Evolutionary conservation across 2,329 filamentous ascomycete genomes (phyloP), one percentile per base, ranked within the genome.

Genomic region (Rasamsonia emersonii): DNA sequence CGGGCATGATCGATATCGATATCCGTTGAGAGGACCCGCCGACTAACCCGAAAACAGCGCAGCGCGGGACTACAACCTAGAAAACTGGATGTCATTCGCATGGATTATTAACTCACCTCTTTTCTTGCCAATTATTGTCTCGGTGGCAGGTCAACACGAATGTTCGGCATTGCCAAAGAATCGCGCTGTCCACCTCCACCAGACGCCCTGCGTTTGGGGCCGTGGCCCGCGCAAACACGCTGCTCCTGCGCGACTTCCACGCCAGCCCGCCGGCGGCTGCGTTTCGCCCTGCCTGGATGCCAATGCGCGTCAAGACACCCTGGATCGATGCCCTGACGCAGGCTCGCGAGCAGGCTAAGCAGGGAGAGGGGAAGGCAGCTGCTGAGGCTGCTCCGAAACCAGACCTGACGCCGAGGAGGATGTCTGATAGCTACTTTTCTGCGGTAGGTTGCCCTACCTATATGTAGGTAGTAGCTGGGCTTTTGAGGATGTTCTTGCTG

Each of bases 361-460:
- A 46, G 10, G 40, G 36, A 2, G 41, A 51, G 23, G 42, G 38
- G 18, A 37, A 38, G n/a, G 38, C 44, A 9, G 34, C 36, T 16
- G 16, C 14, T 9, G 23, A 28, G 20, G 40, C 47, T 36, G 39
- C 42, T 24, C 47, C 57, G 7, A 63, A 75, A 47, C 70, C 72
- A 26, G 70, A 79, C 45, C 50, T 82, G 42, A 65, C 64, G 8
- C 78, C 79, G 1, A 81, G 77, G 56, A 75, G 67, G 52, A 84
- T 84, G 79, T 70, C 67, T 15, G 78, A 85, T 49, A 82, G 76
- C 56, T 80, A 78, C 51, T 76, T 81, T 49, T 72, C 71, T 35
- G 73, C 82, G 27, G 73, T 82, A 45, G 41, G 70, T 64, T 6
- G 10, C 10, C 17, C 5, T 23, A 10, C 13, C 7, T 28, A 14